Percentiles rank a stretch among this genome's conserved stretches.
These are phyloP conservation scores for Pelargonium nanum DNA, from an alignment of 345 rosid species.

Conservation along the genomic window DNA sequence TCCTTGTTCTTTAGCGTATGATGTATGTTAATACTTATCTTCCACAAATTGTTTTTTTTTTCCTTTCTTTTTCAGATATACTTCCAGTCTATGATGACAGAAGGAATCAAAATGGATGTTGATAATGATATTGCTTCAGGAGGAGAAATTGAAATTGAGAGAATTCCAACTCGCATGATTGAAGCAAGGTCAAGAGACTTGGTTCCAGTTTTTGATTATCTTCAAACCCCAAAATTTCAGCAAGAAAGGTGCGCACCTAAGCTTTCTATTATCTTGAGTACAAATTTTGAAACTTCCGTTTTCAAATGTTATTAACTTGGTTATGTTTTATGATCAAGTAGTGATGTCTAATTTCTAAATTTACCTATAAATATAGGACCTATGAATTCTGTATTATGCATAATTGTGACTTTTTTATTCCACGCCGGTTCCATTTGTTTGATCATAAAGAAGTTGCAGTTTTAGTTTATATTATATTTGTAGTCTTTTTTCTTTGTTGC, in stretches of 20 bases:
- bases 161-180: constrained; percentile 38
- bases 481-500: too few species aligned
- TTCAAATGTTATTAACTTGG: neutral
- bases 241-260: constrained; percentile 34
- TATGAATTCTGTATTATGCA: too few species aligned
- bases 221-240: constrained; percentile 30
- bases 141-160: constrained; percentile 71
- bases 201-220: constrained; percentile 58
- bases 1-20: neutral
- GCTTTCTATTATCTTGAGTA: neutral
- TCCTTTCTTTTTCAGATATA: constrained; percentile 33
- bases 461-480: too few species aligned
- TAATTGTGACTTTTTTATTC: too few species aligned
- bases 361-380: too few species aligned
- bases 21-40: neutral
- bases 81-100: constrained; percentile 43
- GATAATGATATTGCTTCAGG: constrained; percentile 27
- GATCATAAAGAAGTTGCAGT: too few species aligned
- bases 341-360: too few species aligned
- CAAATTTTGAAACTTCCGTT: neutral
- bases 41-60: neutral
- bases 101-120: constrained; percentile 21
- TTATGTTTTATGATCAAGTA: too few species aligned
- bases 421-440: too few species aligned
- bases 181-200: constrained; percentile 61